Evolutionary conservation across 169 alveolate genomes (phyloP).

Genomic region (Plasmodium cynomolgi): DNA sequence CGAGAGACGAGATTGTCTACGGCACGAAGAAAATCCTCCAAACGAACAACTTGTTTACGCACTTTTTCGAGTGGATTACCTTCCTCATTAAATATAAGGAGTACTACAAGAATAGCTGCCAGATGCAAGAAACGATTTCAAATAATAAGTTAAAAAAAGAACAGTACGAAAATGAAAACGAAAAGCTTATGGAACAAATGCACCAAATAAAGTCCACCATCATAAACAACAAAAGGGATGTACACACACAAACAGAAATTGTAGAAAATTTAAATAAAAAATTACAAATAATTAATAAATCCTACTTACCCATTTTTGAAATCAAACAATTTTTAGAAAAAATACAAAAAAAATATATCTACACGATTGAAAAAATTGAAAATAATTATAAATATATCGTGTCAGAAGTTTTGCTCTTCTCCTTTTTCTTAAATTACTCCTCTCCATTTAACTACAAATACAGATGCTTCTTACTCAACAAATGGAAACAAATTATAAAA

Average conservation of each 20-base stretch:
- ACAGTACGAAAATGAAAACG: slow-evolving; percentile 46
- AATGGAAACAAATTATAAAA: slow-evolving; percentile 62
- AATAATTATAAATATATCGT: slow-evolving; percentile 61
- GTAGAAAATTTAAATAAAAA: slow-evolving; percentile 56
- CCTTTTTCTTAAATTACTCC: slow-evolving; percentile 64
- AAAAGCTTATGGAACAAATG: slow-evolving; percentile 27
- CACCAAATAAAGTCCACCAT: slow-evolving; percentile 18
- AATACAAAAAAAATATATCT: slow-evolving; percentile 42
- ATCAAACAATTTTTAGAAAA: slow-evolving; percentile 42
- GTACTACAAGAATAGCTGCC: slow-evolving; percentile 28
- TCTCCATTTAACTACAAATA: slow-evolving; percentile 57
- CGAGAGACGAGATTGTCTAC: slow-evolving; percentile 14
- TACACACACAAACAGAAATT: slow-evolving; percentile 14
- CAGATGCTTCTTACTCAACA: slow-evolving; percentile 32
- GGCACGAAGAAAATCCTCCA: slow-evolving; percentile 6
- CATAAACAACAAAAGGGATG: slow-evolving; percentile 18
- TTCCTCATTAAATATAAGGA: slow-evolving; percentile 55
- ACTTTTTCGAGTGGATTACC: slow-evolving; percentile 23
- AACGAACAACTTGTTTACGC: slow-evolving; percentile 54
- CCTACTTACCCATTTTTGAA: slow-evolving; percentile 43
- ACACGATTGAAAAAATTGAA: slow-evolving; percentile 45
- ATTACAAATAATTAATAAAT: slow-evolving; percentile 52
- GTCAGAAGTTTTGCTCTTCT: slow-evolving; percentile 54
- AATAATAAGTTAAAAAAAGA: slow-evolving; percentile 35
- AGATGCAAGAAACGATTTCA: slow-evolving; percentile 7